Conservation (phyloP, 2,329 filamentous ascomycete species). For the Intubia oerlemansii region DNA sequence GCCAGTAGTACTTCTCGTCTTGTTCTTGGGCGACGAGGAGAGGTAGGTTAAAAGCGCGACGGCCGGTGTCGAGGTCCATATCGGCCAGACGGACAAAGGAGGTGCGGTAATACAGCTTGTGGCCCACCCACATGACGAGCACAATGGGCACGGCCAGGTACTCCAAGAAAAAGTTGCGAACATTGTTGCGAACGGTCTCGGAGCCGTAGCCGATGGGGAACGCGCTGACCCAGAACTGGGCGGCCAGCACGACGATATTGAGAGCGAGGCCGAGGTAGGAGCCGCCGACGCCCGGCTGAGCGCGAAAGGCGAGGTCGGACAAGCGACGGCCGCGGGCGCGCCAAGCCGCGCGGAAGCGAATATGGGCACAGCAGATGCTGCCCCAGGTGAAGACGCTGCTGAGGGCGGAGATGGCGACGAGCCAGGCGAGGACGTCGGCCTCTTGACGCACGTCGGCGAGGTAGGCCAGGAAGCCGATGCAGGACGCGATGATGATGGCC, state of each 20-base stretch:
- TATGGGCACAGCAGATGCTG: slow-evolving; percentile 76
- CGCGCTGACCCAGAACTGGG: slow-evolving; percentile 76
- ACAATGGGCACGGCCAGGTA: slow-evolving; percentile 53
- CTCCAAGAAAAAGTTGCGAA: slow-evolving; percentile 49
- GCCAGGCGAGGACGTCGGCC: slow-evolving; percentile 52
- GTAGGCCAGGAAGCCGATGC: slow-evolving; percentile 55
- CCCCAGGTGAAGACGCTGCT: slow-evolving; percentile 62
- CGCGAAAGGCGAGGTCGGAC: slow-evolving; percentile 59
- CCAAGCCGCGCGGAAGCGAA: slow-evolving; percentile 79
- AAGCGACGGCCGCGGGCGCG: slow-evolving; percentile 43
- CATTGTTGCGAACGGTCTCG: slow-evolving; percentile 22
- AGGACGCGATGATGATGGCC: slow-evolving; percentile 45
- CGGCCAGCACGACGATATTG: slow-evolving; percentile 54
- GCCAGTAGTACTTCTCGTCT: slow-evolving; percentile 52
- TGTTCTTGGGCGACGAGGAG: slow-evolving; percentile 61
- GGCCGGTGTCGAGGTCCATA: slow-evolving; percentile 75
- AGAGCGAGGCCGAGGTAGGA: slow-evolving; percentile 62
- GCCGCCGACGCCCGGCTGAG: slow-evolving; percentile 57
- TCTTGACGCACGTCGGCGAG: slow-evolving; percentile 44
- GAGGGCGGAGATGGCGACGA: slow-evolving; percentile 52
- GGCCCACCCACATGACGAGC: slow-evolving; percentile 42
- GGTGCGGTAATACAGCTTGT: slow-evolving; percentile 59
- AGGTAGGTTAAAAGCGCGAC: slow-evolving; percentile 64
- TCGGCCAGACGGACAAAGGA: slow-evolving; percentile 42
- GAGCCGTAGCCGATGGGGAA: slow-evolving; percentile 43